Evolutionary conservation across 2,329 filamentous ascomycete species (phyloP).

Genomic region (Phyllosticta capitalensis): DNA sequence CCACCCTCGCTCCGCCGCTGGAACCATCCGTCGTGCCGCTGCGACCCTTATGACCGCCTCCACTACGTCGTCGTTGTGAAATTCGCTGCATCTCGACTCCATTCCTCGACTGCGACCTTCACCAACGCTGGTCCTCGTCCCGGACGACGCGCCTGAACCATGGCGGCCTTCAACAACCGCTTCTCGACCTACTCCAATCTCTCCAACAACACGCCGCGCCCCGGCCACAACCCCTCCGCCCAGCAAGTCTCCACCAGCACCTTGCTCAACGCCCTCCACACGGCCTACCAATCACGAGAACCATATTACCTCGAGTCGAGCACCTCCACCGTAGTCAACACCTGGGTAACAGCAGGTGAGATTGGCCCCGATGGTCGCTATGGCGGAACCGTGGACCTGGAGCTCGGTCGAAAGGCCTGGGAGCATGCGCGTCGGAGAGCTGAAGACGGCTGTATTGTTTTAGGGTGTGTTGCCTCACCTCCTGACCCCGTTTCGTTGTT

Average conservation of each 20-base stretch:
- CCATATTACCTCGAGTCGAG: constrained; percentile 84
- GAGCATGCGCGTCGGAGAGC: constrained; percentile 91
- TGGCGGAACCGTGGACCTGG: constrained; percentile 71
- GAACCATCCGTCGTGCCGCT: not conserved
- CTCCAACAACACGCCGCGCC: constrained; percentile 46
- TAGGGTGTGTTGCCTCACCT: constrained; percentile 54
- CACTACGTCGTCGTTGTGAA: too few relatives aligned
- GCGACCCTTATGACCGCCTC: not conserved
- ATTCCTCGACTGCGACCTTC: not conserved
- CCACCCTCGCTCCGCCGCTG: not conserved
- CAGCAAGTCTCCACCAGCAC: constrained; percentile 86
- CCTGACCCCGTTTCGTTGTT: not conserved
- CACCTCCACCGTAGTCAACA: constrained; percentile 89
- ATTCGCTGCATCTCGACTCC: too few relatives aligned
- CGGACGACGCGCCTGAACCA: not conserved
- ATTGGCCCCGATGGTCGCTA: constrained; percentile 56
- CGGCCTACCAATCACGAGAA: constrained; percentile 70
- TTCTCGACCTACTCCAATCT: constrained; percentile 53
- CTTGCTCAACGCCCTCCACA: constrained; percentile 83
- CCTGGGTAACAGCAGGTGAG: constrained; percentile 77
- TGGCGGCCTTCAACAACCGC: constrained; percentile 44
- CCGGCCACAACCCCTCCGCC: constrained; percentile 52
- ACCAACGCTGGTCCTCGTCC: not conserved
- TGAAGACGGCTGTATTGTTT: constrained; percentile 85
- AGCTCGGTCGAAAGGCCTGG: constrained; percentile 76